Conservation (phyloP, 179 eudicot species). For the Corrigiola litoralis region DNA sequence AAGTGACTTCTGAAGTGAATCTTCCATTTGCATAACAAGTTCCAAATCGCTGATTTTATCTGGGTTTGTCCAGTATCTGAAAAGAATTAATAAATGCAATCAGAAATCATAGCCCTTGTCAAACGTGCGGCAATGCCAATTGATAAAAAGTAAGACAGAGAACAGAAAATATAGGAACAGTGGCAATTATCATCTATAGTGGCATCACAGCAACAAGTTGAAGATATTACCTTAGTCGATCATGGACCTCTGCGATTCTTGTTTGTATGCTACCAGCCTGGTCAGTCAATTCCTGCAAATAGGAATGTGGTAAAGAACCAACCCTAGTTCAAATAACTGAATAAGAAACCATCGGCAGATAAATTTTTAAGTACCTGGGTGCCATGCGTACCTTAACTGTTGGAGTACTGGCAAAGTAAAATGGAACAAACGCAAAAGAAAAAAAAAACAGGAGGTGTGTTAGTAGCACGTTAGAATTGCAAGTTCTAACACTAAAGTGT, state of each 20-base stretch:
- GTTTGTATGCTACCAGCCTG: conserved; percentile 32
- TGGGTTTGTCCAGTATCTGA: conserved; percentile 43
- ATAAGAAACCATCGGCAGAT: conserved; percentile 7
- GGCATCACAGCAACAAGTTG: not conserved
- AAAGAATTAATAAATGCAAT: conserved; percentile 8
- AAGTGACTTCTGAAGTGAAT: conserved; percentile 36
- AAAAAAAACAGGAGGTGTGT: not conserved
- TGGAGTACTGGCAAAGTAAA: conserved; percentile 33
- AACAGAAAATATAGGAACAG: not conserved
- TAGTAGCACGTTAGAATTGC: not conserved
- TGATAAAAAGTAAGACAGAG: not conserved
- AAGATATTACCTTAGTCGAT: conserved; percentile 37
- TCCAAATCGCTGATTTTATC: conserved; percentile 33
- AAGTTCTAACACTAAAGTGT: not conserved
- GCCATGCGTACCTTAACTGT: conserved; percentile 44
- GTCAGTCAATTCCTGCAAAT: conserved; percentile 37
- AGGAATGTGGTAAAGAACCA: conserved; percentile 16
- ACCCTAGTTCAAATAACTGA: conserved; percentile 16
- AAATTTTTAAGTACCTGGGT: conserved; percentile 23
- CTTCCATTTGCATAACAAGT: conserved; percentile 45
- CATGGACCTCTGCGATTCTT: conserved; percentile 36
- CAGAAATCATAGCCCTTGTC: not conserved
- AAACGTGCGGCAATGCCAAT: not conserved
- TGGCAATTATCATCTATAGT: not conserved
- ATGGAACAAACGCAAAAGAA: conserved; percentile 2